Evolutionary conservation across 2,329 filamentous ascomycete genomes (phyloP).

Genomic region (Eutypa lata): DNA sequence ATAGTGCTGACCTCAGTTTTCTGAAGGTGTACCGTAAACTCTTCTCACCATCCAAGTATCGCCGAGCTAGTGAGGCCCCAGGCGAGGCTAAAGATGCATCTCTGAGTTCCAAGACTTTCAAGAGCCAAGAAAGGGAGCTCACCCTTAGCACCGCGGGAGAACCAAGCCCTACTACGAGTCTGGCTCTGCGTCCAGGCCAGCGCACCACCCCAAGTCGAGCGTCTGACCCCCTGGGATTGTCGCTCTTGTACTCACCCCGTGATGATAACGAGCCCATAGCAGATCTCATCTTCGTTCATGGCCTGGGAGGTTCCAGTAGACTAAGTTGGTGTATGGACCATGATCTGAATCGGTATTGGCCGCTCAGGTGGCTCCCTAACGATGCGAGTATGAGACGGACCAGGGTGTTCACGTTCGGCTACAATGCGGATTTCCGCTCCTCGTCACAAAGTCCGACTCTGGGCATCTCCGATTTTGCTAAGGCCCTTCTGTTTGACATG

Average conservation of each 20-base stretch:
- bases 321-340: slow-evolving; percentile 11
- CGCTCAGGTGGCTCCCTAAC: slow-evolving; percentile 4
- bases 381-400: background rate
- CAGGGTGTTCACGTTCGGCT: slow-evolving; percentile 7
- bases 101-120: background rate
- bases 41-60: background rate
- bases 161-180: background rate
- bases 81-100: background rate
- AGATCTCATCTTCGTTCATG: slow-evolving; percentile 9
- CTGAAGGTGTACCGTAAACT: background rate
- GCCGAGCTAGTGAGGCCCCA: background rate
- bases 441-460: background rate
- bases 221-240: no score
- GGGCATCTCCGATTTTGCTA: slow-evolving; percentile 6
- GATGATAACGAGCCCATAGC: background rate
- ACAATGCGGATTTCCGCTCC: slow-evolving; percentile 7
- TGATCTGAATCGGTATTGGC: slow-evolving; percentile 9
- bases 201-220: no score
- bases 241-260: background rate
- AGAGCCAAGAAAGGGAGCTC: background rate
- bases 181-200: background rate
- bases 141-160: background rate
- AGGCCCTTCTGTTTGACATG: slow-evolving; percentile 8
- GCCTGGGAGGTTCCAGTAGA: slow-evolving; percentile 7
- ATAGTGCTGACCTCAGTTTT: no score